Conservation (phyloP, 257 asterid genomes). For the Gentiana dahurica region DNA sequence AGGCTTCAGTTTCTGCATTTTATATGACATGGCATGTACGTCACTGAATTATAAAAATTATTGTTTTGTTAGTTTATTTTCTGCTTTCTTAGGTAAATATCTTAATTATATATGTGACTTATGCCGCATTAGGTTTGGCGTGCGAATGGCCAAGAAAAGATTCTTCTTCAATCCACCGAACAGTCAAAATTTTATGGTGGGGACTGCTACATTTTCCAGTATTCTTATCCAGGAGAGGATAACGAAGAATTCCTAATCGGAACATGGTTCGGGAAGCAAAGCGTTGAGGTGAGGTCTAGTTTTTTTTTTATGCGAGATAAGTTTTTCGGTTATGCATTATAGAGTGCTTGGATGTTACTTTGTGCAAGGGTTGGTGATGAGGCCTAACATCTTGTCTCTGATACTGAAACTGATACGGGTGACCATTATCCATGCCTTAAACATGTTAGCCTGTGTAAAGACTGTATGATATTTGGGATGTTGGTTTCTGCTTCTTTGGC, state of each 20-base stretch:
- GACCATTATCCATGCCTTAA: neutral
- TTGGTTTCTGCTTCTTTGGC: neutral
- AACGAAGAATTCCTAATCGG: constrained; percentile 85
- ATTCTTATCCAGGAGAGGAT: constrained; percentile 91
- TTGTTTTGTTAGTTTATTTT: neutral
- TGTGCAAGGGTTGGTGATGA: no score
- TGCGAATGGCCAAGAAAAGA: constrained; percentile 75
- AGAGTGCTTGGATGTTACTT: neutral
- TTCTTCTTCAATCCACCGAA: constrained; percentile 57
- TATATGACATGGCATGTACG: no score
- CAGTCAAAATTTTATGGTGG: constrained; percentile 94
- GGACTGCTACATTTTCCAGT: constrained; percentile 88
- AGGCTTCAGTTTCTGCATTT: no score
- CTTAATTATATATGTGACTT: constrained; percentile 7
- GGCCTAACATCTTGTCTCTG: neutral
- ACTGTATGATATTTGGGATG: neutral
- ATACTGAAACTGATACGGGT: neutral
- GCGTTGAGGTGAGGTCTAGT: constrained; percentile 58
- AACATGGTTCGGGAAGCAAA: constrained; percentile 92
- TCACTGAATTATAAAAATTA: no score
- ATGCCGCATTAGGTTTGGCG: constrained; percentile 69
- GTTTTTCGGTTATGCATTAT: neutral
- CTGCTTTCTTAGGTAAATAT: constrained; percentile 7
- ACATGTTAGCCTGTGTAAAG: no score
- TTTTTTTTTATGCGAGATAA: neutral